phyloP scores from a whole-genome alignment of 164 flowering plant genomes.

The Piper longum region DNA sequence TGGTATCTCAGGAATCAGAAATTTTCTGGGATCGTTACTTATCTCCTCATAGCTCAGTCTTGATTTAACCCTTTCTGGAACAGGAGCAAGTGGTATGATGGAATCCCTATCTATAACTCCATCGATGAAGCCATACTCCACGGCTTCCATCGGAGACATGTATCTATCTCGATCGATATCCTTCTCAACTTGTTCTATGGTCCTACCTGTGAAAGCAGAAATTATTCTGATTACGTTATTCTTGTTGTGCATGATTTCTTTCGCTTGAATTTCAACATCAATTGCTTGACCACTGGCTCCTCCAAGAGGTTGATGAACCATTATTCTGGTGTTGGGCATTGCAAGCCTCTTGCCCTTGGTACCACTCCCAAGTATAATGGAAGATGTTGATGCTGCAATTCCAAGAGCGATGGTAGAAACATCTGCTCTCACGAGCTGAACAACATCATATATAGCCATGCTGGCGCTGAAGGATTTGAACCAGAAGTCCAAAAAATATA shows the following conservation, averaged over 20 bases:
- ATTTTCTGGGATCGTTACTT: slow-evolving; percentile 49
- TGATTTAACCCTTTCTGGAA: slow-evolving; percentile 61
- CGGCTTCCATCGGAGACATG: slow-evolving; percentile 93
- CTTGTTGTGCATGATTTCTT: slow-evolving; percentile 69
- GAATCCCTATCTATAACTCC: slow-evolving; percentile 74
- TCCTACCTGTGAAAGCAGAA: slow-evolving; percentile 51
- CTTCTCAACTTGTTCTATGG: slow-evolving; percentile 64
- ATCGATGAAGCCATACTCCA: slow-evolving; percentile 82
- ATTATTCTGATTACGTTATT: slow-evolving; percentile 48
- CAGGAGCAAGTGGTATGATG: slow-evolving; percentile 68
- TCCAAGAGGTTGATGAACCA: slow-evolving; percentile 92
- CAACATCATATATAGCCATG: slow-evolving; percentile 84
- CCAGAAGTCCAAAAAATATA: neutral
- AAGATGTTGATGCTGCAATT: slow-evolving; percentile 81
- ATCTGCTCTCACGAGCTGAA: slow-evolving; percentile 87
- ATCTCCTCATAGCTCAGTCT: slow-evolving; percentile 36
- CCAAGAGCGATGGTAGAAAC: slow-evolving; percentile 92
- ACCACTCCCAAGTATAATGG: slow-evolving; percentile 88
- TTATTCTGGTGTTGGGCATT: slow-evolving; percentile 88
- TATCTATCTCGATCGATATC: slow-evolving; percentile 90
- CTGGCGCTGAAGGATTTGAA: slow-evolving; percentile 40
- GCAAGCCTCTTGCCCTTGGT: slow-evolving; percentile 91
- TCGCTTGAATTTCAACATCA: slow-evolving; percentile 82
- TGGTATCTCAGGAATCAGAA: slow-evolving; percentile 73
- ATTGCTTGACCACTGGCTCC: slow-evolving; percentile 77